phyloP scores from a whole-genome alignment of 495 filamentous ascomycete species.

The Tirmania nivea region DNA sequence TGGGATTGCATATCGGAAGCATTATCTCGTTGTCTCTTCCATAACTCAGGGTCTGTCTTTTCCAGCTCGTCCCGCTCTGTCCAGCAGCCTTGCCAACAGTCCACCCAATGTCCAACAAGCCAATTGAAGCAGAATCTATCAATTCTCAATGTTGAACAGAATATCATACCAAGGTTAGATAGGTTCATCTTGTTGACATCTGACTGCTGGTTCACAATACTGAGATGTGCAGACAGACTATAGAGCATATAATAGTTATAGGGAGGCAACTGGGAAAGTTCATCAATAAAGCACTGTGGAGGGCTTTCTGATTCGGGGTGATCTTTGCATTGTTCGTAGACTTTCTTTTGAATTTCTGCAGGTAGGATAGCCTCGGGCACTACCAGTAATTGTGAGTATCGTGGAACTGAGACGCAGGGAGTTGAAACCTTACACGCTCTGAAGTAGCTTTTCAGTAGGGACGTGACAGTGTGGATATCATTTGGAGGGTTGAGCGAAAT shows the following conservation, averaged over 20 bases:
- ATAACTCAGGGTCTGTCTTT: slow-evolving; percentile 2
- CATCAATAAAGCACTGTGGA: slow-evolving; percentile 16
- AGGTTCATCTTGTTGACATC: slow-evolving; percentile 20
- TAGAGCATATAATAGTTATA: slow-evolving; percentile 20
- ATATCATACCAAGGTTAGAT: slow-evolving; percentile 20
- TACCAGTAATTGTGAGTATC: not conserved
- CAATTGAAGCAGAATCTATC: slow-evolving; percentile 20
- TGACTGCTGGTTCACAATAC: slow-evolving; percentile 12
- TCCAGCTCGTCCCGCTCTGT: slow-evolving; percentile 18
- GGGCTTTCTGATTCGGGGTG: slow-evolving; percentile 14
- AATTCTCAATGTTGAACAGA: slow-evolving; percentile 18
- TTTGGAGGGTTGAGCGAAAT: slow-evolving; percentile 19
- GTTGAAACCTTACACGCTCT: slow-evolving; percentile 9
- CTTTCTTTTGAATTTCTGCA: slow-evolving; percentile 16
- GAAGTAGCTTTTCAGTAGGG: slow-evolving; percentile 18
- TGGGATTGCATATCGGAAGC: not conserved
- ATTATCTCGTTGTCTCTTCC: not conserved
- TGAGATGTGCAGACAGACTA: slow-evolving; percentile 17
- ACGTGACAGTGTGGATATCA: slow-evolving; percentile 19
- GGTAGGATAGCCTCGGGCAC: slow-evolving; percentile 18
- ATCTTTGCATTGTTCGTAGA: slow-evolving; percentile 20
- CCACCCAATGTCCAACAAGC: slow-evolving; percentile 16
- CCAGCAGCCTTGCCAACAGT: slow-evolving; percentile 17
- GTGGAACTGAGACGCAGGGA: not conserved
- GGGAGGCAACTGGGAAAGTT: slow-evolving; percentile 17